phyloP scores from a whole-genome alignment of 192 early-diverging fungal species.

The Rhizoclosmatium globosum region DNA sequence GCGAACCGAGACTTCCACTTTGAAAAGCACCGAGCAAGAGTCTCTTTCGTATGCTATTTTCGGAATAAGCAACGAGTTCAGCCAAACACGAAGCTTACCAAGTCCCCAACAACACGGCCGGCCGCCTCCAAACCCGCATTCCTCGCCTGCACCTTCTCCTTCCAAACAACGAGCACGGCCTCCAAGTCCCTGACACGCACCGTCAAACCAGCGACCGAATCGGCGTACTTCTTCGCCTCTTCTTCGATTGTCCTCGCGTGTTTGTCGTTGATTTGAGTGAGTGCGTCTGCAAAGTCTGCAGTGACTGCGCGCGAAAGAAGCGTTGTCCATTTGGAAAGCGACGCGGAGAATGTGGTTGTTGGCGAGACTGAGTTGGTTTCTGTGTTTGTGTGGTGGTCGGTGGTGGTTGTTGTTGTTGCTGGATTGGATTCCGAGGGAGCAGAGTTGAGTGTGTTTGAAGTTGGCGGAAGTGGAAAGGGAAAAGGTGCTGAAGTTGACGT shows the following conservation, averaged over 20 bases:
- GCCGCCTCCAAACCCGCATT: slow-evolving; percentile 16
- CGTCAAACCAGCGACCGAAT: slow-evolving; percentile 22
- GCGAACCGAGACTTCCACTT: slow-evolving; percentile 46
- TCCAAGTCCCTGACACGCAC: slow-evolving; percentile 29
- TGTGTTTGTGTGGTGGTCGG: background rate
- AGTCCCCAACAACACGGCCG: slow-evolving; percentile 1
- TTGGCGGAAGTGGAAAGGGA: background rate
- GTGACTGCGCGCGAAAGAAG: slow-evolving; percentile 7
- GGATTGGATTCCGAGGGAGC: background rate
- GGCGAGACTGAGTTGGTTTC: background rate
- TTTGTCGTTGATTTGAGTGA: background rate
- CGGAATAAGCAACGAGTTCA: background rate
- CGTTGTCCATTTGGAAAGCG: slow-evolving; percentile 4
- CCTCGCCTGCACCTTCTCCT: slow-evolving; percentile 18
- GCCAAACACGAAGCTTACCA: slow-evolving; percentile 8
- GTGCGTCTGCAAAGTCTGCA: slow-evolving; percentile 18
- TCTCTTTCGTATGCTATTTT: background rate
- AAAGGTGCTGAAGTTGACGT: background rate
- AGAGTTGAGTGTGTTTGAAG: background rate
- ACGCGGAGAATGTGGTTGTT: slow-evolving; percentile 10
- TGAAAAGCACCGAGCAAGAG: slow-evolving; percentile 20
- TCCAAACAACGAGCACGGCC: slow-evolving; percentile 1
- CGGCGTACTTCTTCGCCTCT: slow-evolving; percentile 12
- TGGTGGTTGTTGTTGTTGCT: background rate
- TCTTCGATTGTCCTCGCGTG: background rate